These are phyloP conservation scores for Middelhovenomyces tepae DNA, from an alignment of 805 yeast genomes.

Conservation along the genomic window DNA sequence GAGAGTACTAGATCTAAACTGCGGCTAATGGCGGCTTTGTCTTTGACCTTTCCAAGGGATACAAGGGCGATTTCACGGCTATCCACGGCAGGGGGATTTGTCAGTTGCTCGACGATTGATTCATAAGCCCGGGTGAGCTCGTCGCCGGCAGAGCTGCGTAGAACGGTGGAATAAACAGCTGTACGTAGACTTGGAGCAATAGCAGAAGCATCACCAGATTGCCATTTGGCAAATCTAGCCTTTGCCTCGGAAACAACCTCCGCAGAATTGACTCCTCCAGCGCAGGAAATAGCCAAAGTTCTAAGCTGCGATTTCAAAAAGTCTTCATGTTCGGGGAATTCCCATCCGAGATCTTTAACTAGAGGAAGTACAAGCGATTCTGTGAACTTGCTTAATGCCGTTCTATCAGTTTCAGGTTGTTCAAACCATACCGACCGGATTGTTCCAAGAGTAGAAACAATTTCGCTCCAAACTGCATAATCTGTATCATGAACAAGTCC, in stretches of 20 bases:
- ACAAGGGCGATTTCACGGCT: slow-evolving; percentile 46
- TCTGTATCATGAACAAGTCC: slow-evolving; percentile 43
- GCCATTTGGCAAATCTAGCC: slow-evolving; percentile 26
- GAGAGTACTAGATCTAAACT: slow-evolving; percentile 36
- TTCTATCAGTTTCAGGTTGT: slow-evolving; percentile 30
- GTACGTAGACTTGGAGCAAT: slow-evolving; percentile 43
- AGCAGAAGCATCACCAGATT: slow-evolving; percentile 38
- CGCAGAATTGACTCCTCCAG: slow-evolving; percentile 44
- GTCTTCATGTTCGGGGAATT: slow-evolving; percentile 45
- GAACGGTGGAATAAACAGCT: slow-evolving; percentile 37
- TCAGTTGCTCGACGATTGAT: slow-evolving; percentile 38
- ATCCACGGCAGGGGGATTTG: slow-evolving; percentile 45
- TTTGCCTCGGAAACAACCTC: slow-evolving; percentile 40
- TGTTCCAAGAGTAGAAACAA: slow-evolving; percentile 33
- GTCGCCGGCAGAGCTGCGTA: slow-evolving; percentile 29
- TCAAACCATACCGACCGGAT: slow-evolving; percentile 38
- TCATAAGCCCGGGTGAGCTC: slow-evolving; percentile 32
- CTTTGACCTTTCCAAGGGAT: slow-evolving; percentile 43
- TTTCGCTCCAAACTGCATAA: slow-evolving; percentile 47
- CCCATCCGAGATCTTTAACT: slow-evolving; percentile 51
- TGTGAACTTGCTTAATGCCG: slow-evolving; percentile 43
- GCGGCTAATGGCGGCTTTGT: slow-evolving; percentile 30
- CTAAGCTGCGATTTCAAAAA: slow-evolving; percentile 57
- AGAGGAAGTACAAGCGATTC: slow-evolving; percentile 45
- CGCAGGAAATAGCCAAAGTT: slow-evolving; percentile 49